These are phyloP conservation scores for Rhamnella rubrinervis DNA, from an alignment of 331 rosid genomes.

Conservation along the genomic window DNA sequence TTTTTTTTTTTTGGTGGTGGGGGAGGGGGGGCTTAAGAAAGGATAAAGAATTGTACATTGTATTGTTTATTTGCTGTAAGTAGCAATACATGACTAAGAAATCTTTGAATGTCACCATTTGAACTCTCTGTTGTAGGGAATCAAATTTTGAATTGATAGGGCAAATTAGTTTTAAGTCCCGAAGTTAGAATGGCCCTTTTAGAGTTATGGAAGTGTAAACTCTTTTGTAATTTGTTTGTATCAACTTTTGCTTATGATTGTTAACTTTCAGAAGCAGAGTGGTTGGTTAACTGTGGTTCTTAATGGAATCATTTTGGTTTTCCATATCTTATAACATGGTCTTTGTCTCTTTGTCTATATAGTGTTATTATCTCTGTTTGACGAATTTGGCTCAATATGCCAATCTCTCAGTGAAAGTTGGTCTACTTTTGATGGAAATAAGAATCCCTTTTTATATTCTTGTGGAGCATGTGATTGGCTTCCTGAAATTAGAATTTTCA, in stretches of 20 bases:
- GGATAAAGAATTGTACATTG: background rate
- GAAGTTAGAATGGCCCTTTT: too few species aligned
- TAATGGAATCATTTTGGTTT: too few species aligned
- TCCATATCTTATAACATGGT: too few species aligned
- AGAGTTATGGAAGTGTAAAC: too few species aligned
- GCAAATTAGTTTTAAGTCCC: background rate
- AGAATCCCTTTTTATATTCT: slow-evolving; percentile 10
- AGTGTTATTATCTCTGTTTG: too few species aligned
- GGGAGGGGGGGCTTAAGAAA: too few species aligned
- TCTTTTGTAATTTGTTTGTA: too few species aligned
- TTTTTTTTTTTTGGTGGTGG: slow-evolving; percentile 18
- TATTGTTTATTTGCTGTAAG: slow-evolving; percentile 40
- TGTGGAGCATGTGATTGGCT: slow-evolving; percentile 24
- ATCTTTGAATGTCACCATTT: slow-evolving; percentile 26
- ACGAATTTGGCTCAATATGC: slow-evolving; percentile 10
- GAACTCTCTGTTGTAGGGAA: slow-evolving; percentile 20
- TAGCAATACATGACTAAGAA: slow-evolving; percentile 39
- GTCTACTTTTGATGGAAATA: background rate
- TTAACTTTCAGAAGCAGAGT: too few species aligned
- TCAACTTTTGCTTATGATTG: too few species aligned
- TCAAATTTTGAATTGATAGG: slow-evolving; percentile 25
- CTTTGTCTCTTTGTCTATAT: too few species aligned
- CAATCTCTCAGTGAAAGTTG: slow-evolving; percentile 17
- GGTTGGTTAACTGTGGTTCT: too few species aligned
- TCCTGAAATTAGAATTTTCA: slow-evolving; percentile 9